These are phyloP conservation scores for Aspergillus brasiliensis DNA, from an alignment of 2,329 filamentous ascomycete genomes.

Conservation along the genomic window DNA sequence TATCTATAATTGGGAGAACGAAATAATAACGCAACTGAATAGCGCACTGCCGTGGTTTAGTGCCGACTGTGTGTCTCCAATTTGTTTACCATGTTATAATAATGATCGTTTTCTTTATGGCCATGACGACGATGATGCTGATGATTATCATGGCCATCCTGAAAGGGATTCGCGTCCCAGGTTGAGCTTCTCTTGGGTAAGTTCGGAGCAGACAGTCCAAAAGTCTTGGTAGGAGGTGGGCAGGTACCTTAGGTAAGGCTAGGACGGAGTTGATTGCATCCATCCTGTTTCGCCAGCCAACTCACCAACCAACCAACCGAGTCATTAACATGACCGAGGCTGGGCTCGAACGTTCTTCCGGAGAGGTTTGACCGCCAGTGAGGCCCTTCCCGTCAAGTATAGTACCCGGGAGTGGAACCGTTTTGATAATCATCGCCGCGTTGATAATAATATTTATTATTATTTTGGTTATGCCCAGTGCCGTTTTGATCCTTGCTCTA, in stretches of 20 bases:
- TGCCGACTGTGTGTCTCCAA: not conserved
- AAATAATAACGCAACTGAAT: not conserved
- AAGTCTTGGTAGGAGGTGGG: not conserved
- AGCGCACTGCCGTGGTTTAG: not conserved
- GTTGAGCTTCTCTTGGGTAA: not conserved
- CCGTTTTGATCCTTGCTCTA: not conserved
- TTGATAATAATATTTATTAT: slow-evolving; percentile 10
- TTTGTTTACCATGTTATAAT: not conserved
- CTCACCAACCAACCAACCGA: slow-evolving; percentile 11
- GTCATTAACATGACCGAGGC: slow-evolving; percentile 14
- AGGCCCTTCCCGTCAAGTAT: slow-evolving; percentile 22
- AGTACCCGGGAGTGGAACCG: slow-evolving; percentile 20
- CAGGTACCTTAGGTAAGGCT: slow-evolving; percentile 1
- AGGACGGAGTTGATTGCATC: not conserved
- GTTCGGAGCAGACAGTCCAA: not conserved
- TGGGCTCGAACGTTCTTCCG: slow-evolving; percentile 26
- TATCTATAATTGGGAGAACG: not conserved
- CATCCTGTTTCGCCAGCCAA: slow-evolving; percentile 11
- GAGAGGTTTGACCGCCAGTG: slow-evolving; percentile 22
- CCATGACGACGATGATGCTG: not conserved
- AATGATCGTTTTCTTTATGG: not conserved
- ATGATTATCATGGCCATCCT: not conserved
- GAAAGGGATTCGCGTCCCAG: not conserved
- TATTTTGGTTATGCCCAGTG: slow-evolving; percentile 8
- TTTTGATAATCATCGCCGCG: slow-evolving; percentile 18